These are phyloP conservation scores for Plantago lanceolata DNA, from an alignment of 305 asterid species.

Conservation along the genomic window DNA sequence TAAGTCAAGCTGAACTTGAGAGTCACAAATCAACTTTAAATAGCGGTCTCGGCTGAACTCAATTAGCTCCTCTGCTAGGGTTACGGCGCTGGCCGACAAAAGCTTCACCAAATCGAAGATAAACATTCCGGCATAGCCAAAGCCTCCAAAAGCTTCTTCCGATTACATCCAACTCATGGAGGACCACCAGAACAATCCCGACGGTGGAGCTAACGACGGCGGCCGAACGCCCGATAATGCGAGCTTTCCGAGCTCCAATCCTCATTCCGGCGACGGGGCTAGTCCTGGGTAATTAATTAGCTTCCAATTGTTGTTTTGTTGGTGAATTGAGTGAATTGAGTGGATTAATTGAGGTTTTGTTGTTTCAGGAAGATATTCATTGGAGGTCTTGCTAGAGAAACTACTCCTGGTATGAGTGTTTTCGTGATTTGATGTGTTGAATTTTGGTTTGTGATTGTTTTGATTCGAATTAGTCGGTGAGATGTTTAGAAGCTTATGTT, in stretches of 20 bases:
- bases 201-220: constrained; percentile 30
- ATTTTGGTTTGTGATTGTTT: background rate
- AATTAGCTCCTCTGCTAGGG: background rate
- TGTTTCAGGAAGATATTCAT: constrained; percentile 46
- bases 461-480: background rate
- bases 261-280: constrained; percentile 51
- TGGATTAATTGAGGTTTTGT: constrained; percentile 17
- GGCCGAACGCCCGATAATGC: constrained; percentile 25
- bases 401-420: constrained; percentile 39
- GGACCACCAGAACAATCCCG: constrained; percentile 15
- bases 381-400: constrained; percentile 58
- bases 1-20: too few species aligned
- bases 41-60: too few species aligned
- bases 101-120: too few species aligned
- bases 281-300: constrained; percentile 47
- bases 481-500: too few species aligned
- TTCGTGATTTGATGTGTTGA: background rate
- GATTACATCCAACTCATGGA: background rate
- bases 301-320: background rate
- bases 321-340: background rate
- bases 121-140: background rate
- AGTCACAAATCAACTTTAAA: too few species aligned
- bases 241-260: constrained; percentile 32
- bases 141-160: too few species aligned
- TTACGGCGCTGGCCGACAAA: constrained; percentile 8